Base-by-base conservation (phyloP, 768 basidiomycete genomes). In the Boletus subparvulus region DNA sequence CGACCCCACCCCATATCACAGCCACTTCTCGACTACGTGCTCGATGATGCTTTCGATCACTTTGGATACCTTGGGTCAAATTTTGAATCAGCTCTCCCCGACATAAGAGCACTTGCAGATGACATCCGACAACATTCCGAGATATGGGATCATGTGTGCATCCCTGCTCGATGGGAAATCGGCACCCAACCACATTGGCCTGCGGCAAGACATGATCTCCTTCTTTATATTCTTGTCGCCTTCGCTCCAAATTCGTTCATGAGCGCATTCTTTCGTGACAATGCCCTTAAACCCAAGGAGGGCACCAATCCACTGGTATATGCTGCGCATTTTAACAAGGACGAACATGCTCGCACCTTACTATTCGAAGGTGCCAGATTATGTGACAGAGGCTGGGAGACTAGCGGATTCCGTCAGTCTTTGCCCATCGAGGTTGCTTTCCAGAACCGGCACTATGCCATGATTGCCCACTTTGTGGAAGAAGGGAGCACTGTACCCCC, bases 251-350 rank as follows among this genome's bases (percentile, higher is more conserved):
- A 41, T 14, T 48, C 54, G 5, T 21, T 54, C 6, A 3, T 48
- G 24, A 9, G 3, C 0, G 13, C 11, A 11, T 39, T 54, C n/a
- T 8, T 54, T 24, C 55, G 52, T 8, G 13, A 26, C 1, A 12
- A 9, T 1, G 8, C 9, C 7, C 35, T 54, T 12, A 37, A 24
- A 14, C 52, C 30, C 9, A 56, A 47, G 52, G 32, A 56, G 5
- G 52, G 55, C 39, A 41, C 39, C 3, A 56, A 55, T 36, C 55
- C 55, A 12, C 9, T 56, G 24, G 39, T 56, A 2, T 56, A 56
- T 41, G 39, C 52, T 6, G 55, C 55, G 0, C 17, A 55, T 14
- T 47, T 54, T 6, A 36, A 55, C 47, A 55, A 55, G 13, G 26
- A 28, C 2, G 47, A 55, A 8, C 54, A 42, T 19, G 54, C 54